Conservation (phyloP, 1,139 yeast species). For the Geotrichum macrosporum region DNA sequence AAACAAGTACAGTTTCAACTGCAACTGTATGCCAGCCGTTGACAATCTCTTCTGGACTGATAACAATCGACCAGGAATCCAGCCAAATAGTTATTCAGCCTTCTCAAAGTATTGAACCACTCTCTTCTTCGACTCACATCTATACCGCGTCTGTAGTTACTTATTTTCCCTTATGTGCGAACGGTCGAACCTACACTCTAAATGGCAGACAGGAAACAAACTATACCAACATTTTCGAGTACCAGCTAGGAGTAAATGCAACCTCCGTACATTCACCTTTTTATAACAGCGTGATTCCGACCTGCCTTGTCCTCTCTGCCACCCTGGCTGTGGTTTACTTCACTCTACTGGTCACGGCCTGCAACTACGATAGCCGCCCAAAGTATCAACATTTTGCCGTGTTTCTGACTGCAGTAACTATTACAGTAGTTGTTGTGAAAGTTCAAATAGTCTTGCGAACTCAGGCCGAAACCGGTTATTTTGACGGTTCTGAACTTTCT, state of each 20-base stretch:
- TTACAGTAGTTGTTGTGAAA: conserved; percentile 12
- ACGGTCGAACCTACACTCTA: conserved; percentile 15
- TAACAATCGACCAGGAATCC: not conserved
- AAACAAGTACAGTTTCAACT: conserved; percentile 3
- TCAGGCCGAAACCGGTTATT: conserved; percentile 16
- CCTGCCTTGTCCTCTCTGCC: conserved; percentile 17
- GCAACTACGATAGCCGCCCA: conserved; percentile 15
- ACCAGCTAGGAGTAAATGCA: conserved; percentile 4
- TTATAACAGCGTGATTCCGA: conserved; percentile 20
- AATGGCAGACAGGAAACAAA: conserved; percentile 1
- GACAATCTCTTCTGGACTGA: conserved; percentile 7
- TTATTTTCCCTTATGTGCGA: conserved; percentile 18
- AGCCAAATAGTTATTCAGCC: not conserved
- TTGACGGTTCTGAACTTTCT: conserved; percentile 16
- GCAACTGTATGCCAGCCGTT: conserved; percentile 10
- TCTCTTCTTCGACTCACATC: not conserved
- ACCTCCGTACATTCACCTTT: conserved; percentile 5
- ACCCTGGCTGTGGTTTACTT: conserved; percentile 12
- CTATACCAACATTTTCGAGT: conserved; percentile 6
- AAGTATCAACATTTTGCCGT: conserved; percentile 15
- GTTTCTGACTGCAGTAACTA: conserved; percentile 9
- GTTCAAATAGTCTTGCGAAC: conserved; percentile 7
- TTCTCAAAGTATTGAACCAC: not conserved
- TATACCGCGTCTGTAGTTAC: conserved; percentile 7
- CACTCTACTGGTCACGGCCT: conserved; percentile 9